A percentile compares a stretch with the other conserved stretches of the same genome.
These are phyloP conservation scores for Potentilla sterilis DNA, from an alignment of 306 rosid genomes.

Conservation along the genomic window DNA sequence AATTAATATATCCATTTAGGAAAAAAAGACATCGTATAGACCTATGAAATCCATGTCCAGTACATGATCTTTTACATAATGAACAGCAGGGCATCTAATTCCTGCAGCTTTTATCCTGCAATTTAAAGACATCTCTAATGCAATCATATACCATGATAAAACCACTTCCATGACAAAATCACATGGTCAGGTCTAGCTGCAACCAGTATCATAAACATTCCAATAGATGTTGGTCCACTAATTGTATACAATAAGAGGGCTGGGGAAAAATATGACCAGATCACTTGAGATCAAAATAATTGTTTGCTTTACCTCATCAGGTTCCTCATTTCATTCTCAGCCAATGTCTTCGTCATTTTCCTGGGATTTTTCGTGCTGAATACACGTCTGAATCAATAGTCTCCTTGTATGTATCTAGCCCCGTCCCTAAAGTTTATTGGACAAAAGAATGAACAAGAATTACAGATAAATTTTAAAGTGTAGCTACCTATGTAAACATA, in stretches of 20 bases:
- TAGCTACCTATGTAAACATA: background rate
- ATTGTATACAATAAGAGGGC: too few relatives aligned
- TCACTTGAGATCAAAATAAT: background rate
- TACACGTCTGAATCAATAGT: constrained; percentile 71
- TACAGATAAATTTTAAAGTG: constrained; percentile 12
- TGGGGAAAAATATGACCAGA: background rate
- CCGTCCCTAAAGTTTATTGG: constrained; percentile 62
- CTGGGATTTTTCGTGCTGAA: constrained; percentile 78
- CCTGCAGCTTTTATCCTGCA: constrained; percentile 82
- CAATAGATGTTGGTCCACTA: background rate
- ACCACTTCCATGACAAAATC: too few relatives aligned
- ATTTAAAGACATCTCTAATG: background rate
- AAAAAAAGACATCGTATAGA: constrained; percentile 12
- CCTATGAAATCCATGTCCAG: constrained; percentile 93
- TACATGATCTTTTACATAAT: constrained; percentile 58
- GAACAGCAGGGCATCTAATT: constrained; percentile 70
- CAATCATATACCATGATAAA: background rate
- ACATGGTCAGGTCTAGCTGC: too few relatives aligned
- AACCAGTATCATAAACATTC: background rate
- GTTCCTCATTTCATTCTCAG: constrained; percentile 94
- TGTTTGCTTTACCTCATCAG: constrained; percentile 54
- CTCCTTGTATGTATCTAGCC: constrained; percentile 86
- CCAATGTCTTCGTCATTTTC: constrained; percentile 95
- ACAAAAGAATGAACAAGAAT: constrained; percentile 4
- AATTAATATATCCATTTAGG: constrained; percentile 7